Evolutionary conservation across 2,329 filamentous ascomycete genomes (phyloP).

Genomic region (Diaporthe nobilis): DNA sequence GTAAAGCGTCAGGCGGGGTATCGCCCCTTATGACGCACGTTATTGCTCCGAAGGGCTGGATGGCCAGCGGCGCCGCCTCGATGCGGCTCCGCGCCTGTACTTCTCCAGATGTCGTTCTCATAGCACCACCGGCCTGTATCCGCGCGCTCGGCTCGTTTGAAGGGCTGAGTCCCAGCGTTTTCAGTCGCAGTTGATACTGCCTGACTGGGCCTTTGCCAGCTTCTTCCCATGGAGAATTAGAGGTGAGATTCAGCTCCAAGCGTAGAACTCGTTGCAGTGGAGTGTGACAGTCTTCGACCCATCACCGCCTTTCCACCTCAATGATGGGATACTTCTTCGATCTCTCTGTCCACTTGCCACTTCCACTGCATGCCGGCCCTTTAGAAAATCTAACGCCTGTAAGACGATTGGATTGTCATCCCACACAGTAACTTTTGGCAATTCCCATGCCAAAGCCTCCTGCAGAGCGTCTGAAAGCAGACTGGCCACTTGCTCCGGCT

Average conservation of each 20-base stretch:
- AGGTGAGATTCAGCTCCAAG: background rate
- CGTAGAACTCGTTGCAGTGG: slow-evolving; percentile 11
- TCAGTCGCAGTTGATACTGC: background rate
- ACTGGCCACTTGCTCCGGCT: background rate
- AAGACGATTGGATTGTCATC: background rate
- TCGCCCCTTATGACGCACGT: background rate
- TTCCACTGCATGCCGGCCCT: background rate
- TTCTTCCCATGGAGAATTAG: no score
- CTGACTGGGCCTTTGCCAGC: no score
- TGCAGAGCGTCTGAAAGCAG: background rate
- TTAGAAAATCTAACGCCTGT: background rate
- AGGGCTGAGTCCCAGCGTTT: background rate
- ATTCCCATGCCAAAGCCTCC: background rate
- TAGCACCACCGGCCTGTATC: background rate
- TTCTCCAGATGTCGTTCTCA: background rate
- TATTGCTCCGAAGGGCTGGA: background rate
- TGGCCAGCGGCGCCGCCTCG: background rate
- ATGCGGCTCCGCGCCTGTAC: background rate
- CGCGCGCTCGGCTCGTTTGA: background rate
- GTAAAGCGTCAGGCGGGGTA: background rate
- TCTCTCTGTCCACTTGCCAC: background rate
- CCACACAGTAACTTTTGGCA: slow-evolving; percentile 20
- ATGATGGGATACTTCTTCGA: slow-evolving; percentile 4
- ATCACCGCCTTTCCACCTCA: slow-evolving; percentile 10
- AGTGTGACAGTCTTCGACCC: background rate